Evolutionary conservation across 1,139 yeast genomes (phyloP).

Genomic region (Ogataea hybrid): DNA sequence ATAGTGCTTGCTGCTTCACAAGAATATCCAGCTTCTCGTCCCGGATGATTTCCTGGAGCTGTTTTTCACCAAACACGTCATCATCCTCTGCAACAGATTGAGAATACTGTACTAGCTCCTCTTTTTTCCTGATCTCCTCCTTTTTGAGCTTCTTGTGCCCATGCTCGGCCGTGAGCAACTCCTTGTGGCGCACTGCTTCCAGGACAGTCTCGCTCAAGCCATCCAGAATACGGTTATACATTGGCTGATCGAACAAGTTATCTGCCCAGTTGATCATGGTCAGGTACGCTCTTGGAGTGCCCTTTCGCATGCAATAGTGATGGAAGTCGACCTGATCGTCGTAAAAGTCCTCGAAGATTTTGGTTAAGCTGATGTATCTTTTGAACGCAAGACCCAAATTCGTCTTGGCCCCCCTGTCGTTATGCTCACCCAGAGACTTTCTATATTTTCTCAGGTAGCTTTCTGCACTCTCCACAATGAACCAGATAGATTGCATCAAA

Average conservation of each 20-base stretch:
- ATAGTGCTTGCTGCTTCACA: conserved; percentile 32
- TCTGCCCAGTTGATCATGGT: conserved; percentile 84
- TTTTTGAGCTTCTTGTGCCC: conserved; percentile 29
- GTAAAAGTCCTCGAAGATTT: conserved; percentile 66
- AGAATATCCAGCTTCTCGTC: conserved; percentile 28
- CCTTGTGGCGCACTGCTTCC: conserved; percentile 35
- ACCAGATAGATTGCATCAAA: conserved; percentile 91
- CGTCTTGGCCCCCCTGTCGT: conserved; percentile 36
- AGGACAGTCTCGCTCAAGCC: conserved; percentile 65
- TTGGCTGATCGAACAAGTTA: conserved; percentile 62
- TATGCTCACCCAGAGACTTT: conserved; percentile 26
- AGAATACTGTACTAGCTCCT: conserved; percentile 39
- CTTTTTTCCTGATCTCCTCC: conserved; percentile 37
- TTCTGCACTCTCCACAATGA: conserved; percentile 81
- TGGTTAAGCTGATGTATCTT: conserved; percentile 66
- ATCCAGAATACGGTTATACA: conserved; percentile 63
- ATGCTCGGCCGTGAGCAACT: conserved; percentile 23
- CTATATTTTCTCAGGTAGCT: conserved; percentile 55
- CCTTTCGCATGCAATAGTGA: conserved; percentile 85
- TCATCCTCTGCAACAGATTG: conserved; percentile 43
- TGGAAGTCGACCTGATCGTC: conserved; percentile 95
- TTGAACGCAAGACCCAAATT: conserved; percentile 75
- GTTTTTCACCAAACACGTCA: conserved; percentile 47
- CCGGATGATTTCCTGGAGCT: conserved; percentile 30
- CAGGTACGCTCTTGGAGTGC: conserved; percentile 82